These are phyloP conservation scores for Ophiostoma sp. DNA, from an alignment of 2,329 filamentous ascomycete species.

Conservation along the genomic window DNA sequence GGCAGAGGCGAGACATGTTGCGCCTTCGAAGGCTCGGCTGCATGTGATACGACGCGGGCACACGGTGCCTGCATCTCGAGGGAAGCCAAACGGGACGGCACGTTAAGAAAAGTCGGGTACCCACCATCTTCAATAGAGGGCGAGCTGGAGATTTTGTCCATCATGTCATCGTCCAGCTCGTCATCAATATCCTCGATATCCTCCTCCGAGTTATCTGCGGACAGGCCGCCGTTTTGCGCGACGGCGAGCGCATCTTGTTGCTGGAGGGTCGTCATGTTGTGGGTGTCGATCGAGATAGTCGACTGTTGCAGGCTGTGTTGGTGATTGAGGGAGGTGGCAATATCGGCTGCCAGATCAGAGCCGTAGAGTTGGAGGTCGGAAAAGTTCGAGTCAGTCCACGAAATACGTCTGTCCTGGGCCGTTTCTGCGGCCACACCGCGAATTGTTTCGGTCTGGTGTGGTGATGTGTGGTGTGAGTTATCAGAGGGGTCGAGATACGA, in stretches of 20 bases:
- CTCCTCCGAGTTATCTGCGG: slow-evolving; percentile 47
- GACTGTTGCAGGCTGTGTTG: slow-evolving; percentile 22
- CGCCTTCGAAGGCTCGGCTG: not conserved
- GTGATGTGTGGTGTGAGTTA: slow-evolving; percentile 46
- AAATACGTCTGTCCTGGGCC: slow-evolving; percentile 63
- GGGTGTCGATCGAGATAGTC: slow-evolving; percentile 23
- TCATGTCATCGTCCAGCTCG: slow-evolving; percentile 72
- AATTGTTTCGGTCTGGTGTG: slow-evolving; percentile 81
- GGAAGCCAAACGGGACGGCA: slow-evolving; percentile 20
- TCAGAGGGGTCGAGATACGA: slow-evolving; percentile 26
- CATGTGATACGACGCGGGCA: not conserved
- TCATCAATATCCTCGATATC: slow-evolving; percentile 64
- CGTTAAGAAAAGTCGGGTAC: slow-evolving; percentile 47
- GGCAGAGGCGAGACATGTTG: not conserved
- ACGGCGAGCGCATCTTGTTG: slow-evolving; percentile 55
- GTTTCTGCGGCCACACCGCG: slow-evolving; percentile 73
- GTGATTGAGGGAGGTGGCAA: slow-evolving; percentile 37
- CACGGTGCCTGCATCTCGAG: not conserved
- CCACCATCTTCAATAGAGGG: slow-evolving; percentile 99
- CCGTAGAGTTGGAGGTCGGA: slow-evolving; percentile 43
- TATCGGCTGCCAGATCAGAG: slow-evolving; percentile 41
- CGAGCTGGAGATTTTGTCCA: slow-evolving; percentile 98
- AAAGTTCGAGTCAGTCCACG: slow-evolving; percentile 42
- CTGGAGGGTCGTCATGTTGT: slow-evolving; percentile 31
- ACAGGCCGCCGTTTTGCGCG: slow-evolving; percentile 55